Evolutionary conservation across 768 basidiomycete species (phyloP).

Genomic region (Russula dissimulans): DNA sequence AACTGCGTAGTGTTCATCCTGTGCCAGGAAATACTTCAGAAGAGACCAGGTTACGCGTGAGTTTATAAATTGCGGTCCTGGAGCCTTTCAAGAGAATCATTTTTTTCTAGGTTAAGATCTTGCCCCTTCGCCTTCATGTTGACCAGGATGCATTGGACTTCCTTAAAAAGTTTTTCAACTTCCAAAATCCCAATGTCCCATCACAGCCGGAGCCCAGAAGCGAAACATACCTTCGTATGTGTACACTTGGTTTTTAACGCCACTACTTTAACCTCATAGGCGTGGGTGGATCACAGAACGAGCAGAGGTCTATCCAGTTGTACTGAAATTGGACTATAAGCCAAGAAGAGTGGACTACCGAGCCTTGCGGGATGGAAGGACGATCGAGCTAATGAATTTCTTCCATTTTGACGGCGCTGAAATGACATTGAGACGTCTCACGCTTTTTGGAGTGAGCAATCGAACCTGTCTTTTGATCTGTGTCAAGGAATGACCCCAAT

Average conservation of each 20-base stretch:
- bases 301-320: conserved; percentile 91
- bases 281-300: conserved; percentile 45
- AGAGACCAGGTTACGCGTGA: conserved; percentile 70
- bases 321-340: conserved; percentile 96
- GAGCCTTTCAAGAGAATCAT: background rate
- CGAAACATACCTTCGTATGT: conserved; percentile 69
- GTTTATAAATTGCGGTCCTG: conserved; percentile 23
- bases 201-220: conserved; percentile 31
- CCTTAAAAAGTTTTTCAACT: conserved; percentile 91
- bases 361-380: conserved; percentile 81
- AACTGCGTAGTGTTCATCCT: conserved; percentile 67
- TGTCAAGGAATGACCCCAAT: background rate
- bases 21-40: conserved; percentile 56
- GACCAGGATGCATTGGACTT: conserved; percentile 99
- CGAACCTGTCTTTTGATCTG: conserved; percentile 8
- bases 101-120: conserved; percentile 63
- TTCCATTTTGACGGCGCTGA: conserved; percentile 99
- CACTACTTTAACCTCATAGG: background rate
- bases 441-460: conserved; percentile 70
- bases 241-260: background rate
- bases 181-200: conserved; percentile 51
- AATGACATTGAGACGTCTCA: conserved; percentile 93
- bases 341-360: conserved; percentile 93
- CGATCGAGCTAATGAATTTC: conserved; percentile 98
- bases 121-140: conserved; percentile 86